Evolutionary conservation across 2,329 filamentous ascomycete species (phyloP).

Genomic region (Pseudofabraea citricarpa): DNA sequence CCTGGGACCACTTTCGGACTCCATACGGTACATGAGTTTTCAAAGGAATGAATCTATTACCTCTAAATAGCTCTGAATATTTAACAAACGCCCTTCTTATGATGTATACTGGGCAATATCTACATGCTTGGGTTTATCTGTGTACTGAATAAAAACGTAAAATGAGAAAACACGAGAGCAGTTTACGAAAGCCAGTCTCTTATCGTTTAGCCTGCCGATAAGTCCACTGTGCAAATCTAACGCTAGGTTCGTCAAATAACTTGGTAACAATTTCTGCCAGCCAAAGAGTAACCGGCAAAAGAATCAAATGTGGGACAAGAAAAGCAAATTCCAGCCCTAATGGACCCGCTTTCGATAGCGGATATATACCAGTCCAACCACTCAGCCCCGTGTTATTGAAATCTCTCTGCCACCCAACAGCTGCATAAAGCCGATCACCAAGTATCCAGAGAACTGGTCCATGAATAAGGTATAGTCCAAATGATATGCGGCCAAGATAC

Average conservation of each 20-base stretch:
- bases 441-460: constrained; percentile 55
- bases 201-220: constrained; percentile 39
- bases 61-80: too few species aligned
- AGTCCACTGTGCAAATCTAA: constrained; percentile 52
- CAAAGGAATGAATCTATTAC: too few species aligned
- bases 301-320: constrained; percentile 52
- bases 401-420: constrained; percentile 49
- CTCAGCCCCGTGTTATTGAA: constrained; percentile 46
- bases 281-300: constrained; percentile 56
- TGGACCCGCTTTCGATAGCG: constrained; percentile 50
- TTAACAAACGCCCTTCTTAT: too few species aligned
- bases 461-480: constrained; percentile 59
- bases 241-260: constrained; percentile 55
- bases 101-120: too few species aligned
- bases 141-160: too few species aligned
- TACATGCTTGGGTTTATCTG: too few species aligned
- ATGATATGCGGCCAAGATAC: constrained; percentile 59
- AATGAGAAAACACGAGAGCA: background rate
- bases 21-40: too few species aligned
- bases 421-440: constrained; percentile 59
- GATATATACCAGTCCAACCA: constrained; percentile 51
- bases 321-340: constrained; percentile 58
- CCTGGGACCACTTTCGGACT: too few species aligned
- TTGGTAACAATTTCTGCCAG: constrained; percentile 51
- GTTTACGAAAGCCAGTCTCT: background rate